Conservation (phyloP, 1,284 basidiomycete species). For the Xanthoconium separans region DNA sequence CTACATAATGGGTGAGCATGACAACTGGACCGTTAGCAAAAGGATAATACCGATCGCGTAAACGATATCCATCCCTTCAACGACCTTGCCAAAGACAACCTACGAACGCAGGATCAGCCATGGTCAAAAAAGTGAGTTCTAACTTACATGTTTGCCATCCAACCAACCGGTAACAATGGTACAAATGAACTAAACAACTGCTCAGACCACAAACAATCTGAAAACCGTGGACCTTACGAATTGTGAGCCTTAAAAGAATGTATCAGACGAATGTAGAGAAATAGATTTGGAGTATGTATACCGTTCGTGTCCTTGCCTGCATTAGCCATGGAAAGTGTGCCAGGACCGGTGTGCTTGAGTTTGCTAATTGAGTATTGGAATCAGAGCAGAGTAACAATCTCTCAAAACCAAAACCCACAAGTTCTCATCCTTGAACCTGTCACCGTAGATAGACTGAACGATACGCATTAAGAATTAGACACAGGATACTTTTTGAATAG, state of each 20-base stretch:
- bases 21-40: neutral
- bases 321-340: conserved; percentile 93
- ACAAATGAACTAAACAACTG: conserved; percentile 67
- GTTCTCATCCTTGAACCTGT: conserved; percentile 95
- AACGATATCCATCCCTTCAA: conserved; percentile 90
- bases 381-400: neutral
- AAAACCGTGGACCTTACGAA: conserved; percentile 51
- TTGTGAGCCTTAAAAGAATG: conserved; percentile 63
- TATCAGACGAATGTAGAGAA: conserved; percentile 1
- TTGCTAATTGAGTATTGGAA: conserved; percentile 50
- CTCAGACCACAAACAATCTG: neutral
- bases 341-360: conserved; percentile 85
- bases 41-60: conserved; percentile 59
- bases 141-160: conserved; percentile 66
- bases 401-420: conserved; percentile 54
- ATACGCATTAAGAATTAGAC: conserved; percentile 1
- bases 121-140: neutral
- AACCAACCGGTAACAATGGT: conserved; percentile 78
- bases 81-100: conserved; percentile 90
- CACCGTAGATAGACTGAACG: conserved; percentile 84
- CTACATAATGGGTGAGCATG: conserved; percentile 40
- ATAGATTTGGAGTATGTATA: conserved; percentile 30
- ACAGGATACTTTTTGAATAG: neutral
- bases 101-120: conserved; percentile 29
- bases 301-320: conserved; percentile 86